Evolutionary conservation across 1,139 yeast species (phyloP).

Genomic region (Zygoascus sp.): DNA sequence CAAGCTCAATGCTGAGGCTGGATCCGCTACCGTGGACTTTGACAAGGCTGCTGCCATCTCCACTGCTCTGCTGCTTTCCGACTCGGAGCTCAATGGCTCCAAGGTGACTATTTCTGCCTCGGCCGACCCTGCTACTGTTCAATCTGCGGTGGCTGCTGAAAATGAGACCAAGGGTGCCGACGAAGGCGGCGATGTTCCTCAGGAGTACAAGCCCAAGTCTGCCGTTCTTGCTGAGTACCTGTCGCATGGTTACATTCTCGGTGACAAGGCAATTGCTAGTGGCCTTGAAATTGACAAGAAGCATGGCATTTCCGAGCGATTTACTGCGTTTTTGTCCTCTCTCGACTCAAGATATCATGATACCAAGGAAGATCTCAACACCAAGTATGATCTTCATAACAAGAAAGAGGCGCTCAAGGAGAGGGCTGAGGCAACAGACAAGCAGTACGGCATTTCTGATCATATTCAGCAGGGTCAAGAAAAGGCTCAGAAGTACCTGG

Average conservation of each 20-base stretch:
- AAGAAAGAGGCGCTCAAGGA: slow-evolving; percentile 38
- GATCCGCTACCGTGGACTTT: slow-evolving; percentile 46
- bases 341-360: slow-evolving; percentile 56
- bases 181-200: slow-evolving; percentile 47
- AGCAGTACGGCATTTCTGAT: slow-evolving; percentile 39
- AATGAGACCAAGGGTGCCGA: slow-evolving; percentile 14
- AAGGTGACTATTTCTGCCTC: slow-evolving; percentile 44
- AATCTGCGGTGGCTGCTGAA: slow-evolving; percentile 24
- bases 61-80: slow-evolving; percentile 69
- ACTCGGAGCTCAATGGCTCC: slow-evolving; percentile 65
- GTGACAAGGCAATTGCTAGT: slow-evolving; percentile 57
- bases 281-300: slow-evolving; percentile 56
- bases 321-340: slow-evolving; percentile 50
- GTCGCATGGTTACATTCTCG: slow-evolving; percentile 63
- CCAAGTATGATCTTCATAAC: slow-evolving; percentile 9
- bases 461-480: slow-evolving; percentile 35
- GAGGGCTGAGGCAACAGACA: slow-evolving; percentile 45
- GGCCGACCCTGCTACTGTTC: slow-evolving; percentile 31
- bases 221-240: slow-evolving; percentile 73
- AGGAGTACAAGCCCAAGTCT: slow-evolving; percentile 74
- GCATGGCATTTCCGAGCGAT: slow-evolving; percentile 56
- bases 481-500: slow-evolving; percentile 46
- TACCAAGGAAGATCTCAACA: slow-evolving; percentile 10
- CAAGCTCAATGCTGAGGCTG: slow-evolving; percentile 26
- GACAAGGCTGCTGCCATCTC: slow-evolving; percentile 58